phyloP scores from a whole-genome alignment of 768 basidiomycete species.

The Leccinum ochraceum region DNA sequence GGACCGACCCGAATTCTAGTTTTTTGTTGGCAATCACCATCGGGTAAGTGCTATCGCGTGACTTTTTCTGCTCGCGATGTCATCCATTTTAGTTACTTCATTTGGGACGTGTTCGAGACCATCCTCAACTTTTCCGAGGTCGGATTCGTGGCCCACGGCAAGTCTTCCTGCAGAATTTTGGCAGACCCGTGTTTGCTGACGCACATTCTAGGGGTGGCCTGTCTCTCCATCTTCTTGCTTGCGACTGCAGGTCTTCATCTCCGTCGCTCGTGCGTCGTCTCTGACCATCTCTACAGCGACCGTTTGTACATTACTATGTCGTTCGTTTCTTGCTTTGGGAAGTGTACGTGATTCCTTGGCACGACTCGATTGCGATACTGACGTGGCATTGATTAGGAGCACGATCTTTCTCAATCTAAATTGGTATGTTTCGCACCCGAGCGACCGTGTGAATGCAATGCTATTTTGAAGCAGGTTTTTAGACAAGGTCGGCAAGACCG shows the following conservation, averaged over 20 bases:
- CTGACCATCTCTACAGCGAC: conserved; percentile 42
- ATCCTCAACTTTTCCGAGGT: conserved; percentile 65
- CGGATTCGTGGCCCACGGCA: conserved; percentile 80
- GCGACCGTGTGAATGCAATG: not conserved
- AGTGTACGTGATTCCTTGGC: conserved; percentile 44
- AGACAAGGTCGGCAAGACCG: conserved; percentile 75
- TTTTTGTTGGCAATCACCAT: conserved; percentile 66
- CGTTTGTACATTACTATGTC: conserved; percentile 81
- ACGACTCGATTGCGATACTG: conserved; percentile 1
- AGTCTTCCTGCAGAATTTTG: conserved; percentile 14
- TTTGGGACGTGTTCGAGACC: conserved; percentile 82
- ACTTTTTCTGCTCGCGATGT: not conserved
- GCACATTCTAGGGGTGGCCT: conserved; percentile 51
- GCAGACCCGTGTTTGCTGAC: conserved; percentile 4
- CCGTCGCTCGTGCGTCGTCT: conserved; percentile 1
- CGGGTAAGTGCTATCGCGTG: conserved; percentile 48
- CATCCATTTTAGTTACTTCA: conserved; percentile 57
- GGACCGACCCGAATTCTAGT: conserved; percentile 64
- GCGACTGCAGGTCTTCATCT: conserved; percentile 57
- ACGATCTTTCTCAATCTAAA: conserved; percentile 89
- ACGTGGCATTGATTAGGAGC: conserved; percentile 44
- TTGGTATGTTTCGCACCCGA: conserved; percentile 50
- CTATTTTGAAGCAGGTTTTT: conserved; percentile 52
- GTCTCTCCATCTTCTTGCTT: conserved; percentile 63
- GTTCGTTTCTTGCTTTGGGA: conserved; percentile 84